Percentiles rank a stretch among this genome's conserved stretches.
These are phyloP conservation scores for Phytophthora hybrid DNA, from an alignment of 352 stramenopile species.

Conservation along the genomic window DNA sequence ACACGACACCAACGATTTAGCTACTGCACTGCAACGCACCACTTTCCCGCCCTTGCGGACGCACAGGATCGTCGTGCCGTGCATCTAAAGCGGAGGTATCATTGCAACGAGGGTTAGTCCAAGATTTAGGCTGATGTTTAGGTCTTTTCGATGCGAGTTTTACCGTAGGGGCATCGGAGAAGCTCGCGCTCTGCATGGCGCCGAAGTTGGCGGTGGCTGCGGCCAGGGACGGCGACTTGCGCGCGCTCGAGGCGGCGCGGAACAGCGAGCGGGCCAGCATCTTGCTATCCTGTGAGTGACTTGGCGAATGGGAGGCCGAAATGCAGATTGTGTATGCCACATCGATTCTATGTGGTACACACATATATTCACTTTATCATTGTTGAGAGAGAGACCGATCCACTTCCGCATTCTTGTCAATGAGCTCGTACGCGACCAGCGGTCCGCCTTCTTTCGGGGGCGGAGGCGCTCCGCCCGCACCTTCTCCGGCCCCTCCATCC, in stretches of 20 bases:
- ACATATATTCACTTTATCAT: background rate
- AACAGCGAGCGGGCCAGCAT: slow-evolving; percentile 78
- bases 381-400: background rate
- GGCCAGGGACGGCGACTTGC: slow-evolving; percentile 20
- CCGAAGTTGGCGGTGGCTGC: slow-evolving; percentile 27
- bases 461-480: slow-evolving; percentile 2
- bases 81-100: slow-evolving; percentile 63
- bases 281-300: slow-evolving; percentile 15
- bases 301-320: slow-evolving; percentile 13
- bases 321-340: background rate
- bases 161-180: slow-evolving; percentile 69
- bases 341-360: background rate
- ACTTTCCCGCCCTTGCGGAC: slow-evolving; percentile 98
- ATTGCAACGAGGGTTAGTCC: background rate
- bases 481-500: slow-evolving; percentile 21
- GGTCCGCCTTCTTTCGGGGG: slow-evolving; percentile 31
- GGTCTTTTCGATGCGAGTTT: background rate
- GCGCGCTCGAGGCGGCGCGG: slow-evolving; percentile 41
- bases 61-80: slow-evolving; percentile 98
- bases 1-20: background rate
- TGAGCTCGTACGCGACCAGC: slow-evolving; percentile 31
- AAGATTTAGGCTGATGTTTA: background rate
- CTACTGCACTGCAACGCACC: slow-evolving; percentile 54
- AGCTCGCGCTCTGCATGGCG: slow-evolving; percentile 40
- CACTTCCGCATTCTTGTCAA: slow-evolving; percentile 3